phyloP scores from a whole-genome alignment of 139 green algal species.

The Haematococcus sp. region DNA sequence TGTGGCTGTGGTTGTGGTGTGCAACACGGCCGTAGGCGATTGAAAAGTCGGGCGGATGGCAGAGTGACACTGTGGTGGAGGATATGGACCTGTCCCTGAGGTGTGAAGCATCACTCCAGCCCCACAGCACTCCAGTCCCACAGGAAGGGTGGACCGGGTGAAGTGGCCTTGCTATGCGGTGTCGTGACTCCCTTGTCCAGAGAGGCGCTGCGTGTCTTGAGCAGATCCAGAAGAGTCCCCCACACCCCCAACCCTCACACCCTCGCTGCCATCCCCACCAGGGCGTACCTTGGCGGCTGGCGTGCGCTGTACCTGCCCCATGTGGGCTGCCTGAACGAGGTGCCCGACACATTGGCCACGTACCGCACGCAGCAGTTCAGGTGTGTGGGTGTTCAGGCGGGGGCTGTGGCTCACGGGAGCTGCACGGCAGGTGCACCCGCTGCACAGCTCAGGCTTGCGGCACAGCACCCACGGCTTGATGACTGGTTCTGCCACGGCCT shows the following conservation, averaged over 20 bases:
- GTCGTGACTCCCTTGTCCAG: no score
- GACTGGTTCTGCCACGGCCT: no score
- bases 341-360: constrained; percentile 87
- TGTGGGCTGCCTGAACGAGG: constrained; percentile 66
- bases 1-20: no score
- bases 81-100: constrained; percentile 66
- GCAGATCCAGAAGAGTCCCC: no score
- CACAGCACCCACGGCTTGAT: no score
- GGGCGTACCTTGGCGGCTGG: constrained; percentile 46
- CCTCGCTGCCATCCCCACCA: neutral
- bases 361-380: constrained; percentile 99
- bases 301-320: constrained; percentile 50
- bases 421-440: no score
- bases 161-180: no score
- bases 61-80: constrained; percentile 91
- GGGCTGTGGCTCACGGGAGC: no score
- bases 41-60: constrained; percentile 87
- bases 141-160: no score
- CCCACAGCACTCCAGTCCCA: no score
- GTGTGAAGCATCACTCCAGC: constrained; percentile 16
- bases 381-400: constrained; percentile 49
- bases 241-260: neutral
- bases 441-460: no score
- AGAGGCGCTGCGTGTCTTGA: no score
- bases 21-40: constrained; percentile 55